Conservation (phyloP, 2,329 filamentous ascomycete species). For the Elsinoe australis region DNA sequence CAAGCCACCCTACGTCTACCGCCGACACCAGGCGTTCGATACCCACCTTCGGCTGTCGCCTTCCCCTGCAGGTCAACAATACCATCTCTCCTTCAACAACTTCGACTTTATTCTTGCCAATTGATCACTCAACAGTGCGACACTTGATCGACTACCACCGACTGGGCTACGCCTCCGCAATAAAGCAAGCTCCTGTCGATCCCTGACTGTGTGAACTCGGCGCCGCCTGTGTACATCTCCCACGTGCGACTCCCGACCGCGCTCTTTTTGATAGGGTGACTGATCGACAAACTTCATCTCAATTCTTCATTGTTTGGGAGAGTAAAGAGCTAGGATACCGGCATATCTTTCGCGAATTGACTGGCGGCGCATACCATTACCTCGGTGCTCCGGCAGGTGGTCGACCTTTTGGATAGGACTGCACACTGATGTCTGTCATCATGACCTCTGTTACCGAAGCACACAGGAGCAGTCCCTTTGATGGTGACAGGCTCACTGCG, state of each 20-base stretch:
- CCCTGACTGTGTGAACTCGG: conserved; percentile 7
- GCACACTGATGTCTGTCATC: conserved; percentile 12
- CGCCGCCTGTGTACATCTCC: conserved; percentile 4
- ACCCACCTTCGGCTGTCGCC: conserved; percentile 9
- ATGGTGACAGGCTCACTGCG: conserved; percentile 20
- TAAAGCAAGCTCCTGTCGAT: conserved; percentile 15
- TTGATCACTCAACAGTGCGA: too few relatives aligned
- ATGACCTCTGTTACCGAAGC: conserved; percentile 16
- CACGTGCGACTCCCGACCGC: conserved; percentile 4
- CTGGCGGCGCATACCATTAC: background rate
- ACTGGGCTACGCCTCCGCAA: conserved; percentile 2
- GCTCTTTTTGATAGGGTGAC: background rate
- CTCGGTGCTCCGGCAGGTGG: too few relatives aligned
- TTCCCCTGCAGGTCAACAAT: conserved; percentile 6
- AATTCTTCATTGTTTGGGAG: background rate
- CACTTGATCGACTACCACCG: conserved; percentile 3
- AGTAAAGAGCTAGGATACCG: conserved; percentile 1
- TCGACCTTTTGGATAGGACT: background rate
- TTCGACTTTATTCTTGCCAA: too few relatives aligned
- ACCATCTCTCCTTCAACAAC: conserved; percentile 1
- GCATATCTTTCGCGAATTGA: background rate
- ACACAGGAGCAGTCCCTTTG: conserved; percentile 39
- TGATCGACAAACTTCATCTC: conserved; percentile 2
- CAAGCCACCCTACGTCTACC: conserved; percentile 10
- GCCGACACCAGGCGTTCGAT: background rate